Percentiles rank a stretch among this genome's conserved stretches.
Evolutionary conservation across 495 filamentous ascomycete species (phyloP).

Genomic region (Jackrogersella multiformis): DNA sequence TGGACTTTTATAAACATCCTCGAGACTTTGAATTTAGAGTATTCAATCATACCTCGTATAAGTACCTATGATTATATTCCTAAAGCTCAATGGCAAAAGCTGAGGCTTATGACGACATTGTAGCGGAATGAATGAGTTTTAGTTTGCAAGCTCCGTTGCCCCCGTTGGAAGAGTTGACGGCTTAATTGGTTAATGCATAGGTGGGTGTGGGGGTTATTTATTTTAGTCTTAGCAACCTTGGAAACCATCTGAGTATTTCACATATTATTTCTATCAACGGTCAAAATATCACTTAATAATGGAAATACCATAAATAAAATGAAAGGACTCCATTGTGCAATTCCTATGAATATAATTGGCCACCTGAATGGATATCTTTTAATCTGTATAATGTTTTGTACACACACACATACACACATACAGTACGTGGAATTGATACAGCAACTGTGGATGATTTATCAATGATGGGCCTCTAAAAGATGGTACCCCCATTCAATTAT

Average conservation of each 20-base stretch:
- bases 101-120: constrained; percentile 28
- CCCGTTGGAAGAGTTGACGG: not conserved
- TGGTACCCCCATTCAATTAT: constrained; percentile 19
- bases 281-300: no score
- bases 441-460: constrained; percentile 3
- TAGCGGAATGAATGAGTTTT: constrained; percentile 31
- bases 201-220: not conserved
- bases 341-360: no score
- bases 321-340: no score
- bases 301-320: no score
- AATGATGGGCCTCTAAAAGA: not conserved
- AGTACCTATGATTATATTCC: not conserved
- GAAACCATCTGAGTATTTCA: no score
- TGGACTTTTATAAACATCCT: not conserved
- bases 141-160: constrained; percentile 13
- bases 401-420: not conserved
- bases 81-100: no score
- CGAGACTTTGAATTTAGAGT: not conserved
- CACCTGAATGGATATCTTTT: no score
- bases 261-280: no score
- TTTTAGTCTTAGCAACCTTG: no score
- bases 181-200: not conserved
- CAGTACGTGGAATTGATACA: not conserved
- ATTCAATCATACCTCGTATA: not conserved
- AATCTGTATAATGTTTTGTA: not conserved